These are phyloP conservation scores for Trametes meyenii DNA, from an alignment of 768 basidiomycete genomes.

Conservation along the genomic window DNA sequence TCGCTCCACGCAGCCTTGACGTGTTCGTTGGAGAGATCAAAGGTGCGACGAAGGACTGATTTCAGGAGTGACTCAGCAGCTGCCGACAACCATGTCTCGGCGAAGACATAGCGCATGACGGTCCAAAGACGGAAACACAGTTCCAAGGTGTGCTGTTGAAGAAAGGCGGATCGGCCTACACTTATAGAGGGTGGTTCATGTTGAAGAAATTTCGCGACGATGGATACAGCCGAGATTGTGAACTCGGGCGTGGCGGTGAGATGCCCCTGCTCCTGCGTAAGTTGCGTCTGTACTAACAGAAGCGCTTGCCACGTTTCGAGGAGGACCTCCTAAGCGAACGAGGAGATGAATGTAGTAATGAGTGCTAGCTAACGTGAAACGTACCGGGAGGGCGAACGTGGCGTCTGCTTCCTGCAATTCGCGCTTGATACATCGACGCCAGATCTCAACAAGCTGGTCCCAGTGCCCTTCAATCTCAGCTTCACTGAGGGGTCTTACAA, in stretches of 20 bases:
- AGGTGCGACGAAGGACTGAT: slow-evolving; percentile 47
- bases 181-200: neutral
- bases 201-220: slow-evolving; percentile 43
- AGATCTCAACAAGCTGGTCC: slow-evolving; percentile 42
- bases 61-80: slow-evolving; percentile 51
- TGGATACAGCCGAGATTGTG: slow-evolving; percentile 37
- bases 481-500: slow-evolving; percentile 40
- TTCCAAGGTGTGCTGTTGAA: slow-evolving; percentile 30
- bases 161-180: neutral
- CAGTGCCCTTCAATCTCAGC: slow-evolving; percentile 43
- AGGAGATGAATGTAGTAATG: neutral
- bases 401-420: slow-evolving; percentile 15
- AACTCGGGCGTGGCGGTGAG: slow-evolving; percentile 39
- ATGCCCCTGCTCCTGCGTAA: slow-evolving; percentile 43
- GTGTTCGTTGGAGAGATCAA: slow-evolving; percentile 41
- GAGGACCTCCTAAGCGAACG: slow-evolving; percentile 40
- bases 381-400: neutral
- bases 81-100: slow-evolving; percentile 41
- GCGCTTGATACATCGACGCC: slow-evolving; percentile 9
- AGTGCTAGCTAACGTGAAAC: neutral
- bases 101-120: slow-evolving; percentile 52
- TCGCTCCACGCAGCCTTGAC: slow-evolving; percentile 50
- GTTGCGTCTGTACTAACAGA: slow-evolving; percentile 51
- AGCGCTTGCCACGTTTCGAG: slow-evolving; percentile 57
- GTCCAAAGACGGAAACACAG: slow-evolving; percentile 53